Evolutionary conservation across 1,284 basidiomycete genomes (phyloP), one percentile per base, ranked within the genome.

Genomic region (Ganoderma lingzhi): DNA sequence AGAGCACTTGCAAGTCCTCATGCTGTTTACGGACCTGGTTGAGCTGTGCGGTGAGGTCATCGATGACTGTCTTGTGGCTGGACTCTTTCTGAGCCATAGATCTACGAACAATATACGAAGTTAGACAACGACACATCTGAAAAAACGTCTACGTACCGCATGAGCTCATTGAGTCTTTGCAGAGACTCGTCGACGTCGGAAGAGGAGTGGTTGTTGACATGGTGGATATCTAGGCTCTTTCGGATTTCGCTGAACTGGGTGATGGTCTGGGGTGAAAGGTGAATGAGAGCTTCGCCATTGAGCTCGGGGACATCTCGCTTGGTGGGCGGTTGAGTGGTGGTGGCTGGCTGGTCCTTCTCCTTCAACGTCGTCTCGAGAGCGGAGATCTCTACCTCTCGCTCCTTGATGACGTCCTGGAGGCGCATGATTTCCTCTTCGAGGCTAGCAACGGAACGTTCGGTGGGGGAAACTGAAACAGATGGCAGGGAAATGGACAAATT

Each of bases 61-160:
- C 89, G 17, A 96, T 90, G 35, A 85, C 77, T 76, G 96, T 94
- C 30, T 89, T 88, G 79, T 97, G 95, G 62, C 88, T 84, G 2
- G 93, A 93, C 80, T 98, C 96, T 79, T 97, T 97, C 82, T 95
- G 93, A 2, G 96, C 96, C 96, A 98, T 97, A 1, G 96, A 94
- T 69, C 95, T 95, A 37, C 10, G 56, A 68, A 63, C 30, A 44
- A 2, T 19, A 35, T 4, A 28, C 0, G 2, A 28, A 32, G 64
- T 66, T 39, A 71, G 71, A 61, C 12, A 39, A 15, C 15, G n/a
- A 39, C n/a, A 42, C 41, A 32, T 32, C 19, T 39, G 14, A 10
- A 10, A 32, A 35, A 53, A 53, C 32, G 51, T 53, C 55, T 39
- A 72, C 91, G 75, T 75, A 95, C 94, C 91, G 83, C 95, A 96